These are phyloP conservation scores for Cytospora paraplurivora DNA, from an alignment of 2,329 filamentous ascomycete genomes.

Conservation along the genomic window DNA sequence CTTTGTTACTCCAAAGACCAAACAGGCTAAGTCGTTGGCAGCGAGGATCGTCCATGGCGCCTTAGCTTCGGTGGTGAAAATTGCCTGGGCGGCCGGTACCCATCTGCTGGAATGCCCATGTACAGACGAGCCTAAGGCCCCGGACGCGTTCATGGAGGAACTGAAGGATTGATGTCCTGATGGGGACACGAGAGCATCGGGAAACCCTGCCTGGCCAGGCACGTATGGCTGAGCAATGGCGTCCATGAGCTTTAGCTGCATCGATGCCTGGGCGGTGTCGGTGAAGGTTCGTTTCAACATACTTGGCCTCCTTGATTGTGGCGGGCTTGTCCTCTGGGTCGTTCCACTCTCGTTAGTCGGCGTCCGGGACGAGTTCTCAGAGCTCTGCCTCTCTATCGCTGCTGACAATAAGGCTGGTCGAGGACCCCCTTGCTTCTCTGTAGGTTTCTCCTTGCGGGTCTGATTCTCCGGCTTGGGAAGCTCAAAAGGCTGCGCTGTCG, in stretches of 20 bases:
- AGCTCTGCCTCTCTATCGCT: slow-evolving; percentile 38
- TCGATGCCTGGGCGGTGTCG: slow-evolving; percentile 71
- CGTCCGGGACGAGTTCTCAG: slow-evolving; percentile 55
- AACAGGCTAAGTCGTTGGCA: slow-evolving; percentile 92
- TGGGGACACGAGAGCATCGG: slow-evolving; percentile 47
- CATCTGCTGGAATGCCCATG: slow-evolving; percentile 90
- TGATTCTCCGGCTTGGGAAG: slow-evolving; percentile 18
- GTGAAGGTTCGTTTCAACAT: slow-evolving; percentile 84
- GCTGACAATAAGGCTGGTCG: slow-evolving; percentile 14
- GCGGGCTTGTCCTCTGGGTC: slow-evolving; percentile 55
- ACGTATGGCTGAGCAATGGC: slow-evolving; percentile 81
- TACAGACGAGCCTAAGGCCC: slow-evolving; percentile 59
- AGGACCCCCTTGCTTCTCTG: slow-evolving; percentile 6
- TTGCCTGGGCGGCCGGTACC: slow-evolving; percentile 89
- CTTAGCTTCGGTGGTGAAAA: slow-evolving; percentile 92
- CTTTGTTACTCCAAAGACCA: slow-evolving; percentile 99
- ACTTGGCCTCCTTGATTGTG: slow-evolving; percentile 61
- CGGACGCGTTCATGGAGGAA: slow-evolving; percentile 47
- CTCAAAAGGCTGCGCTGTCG: slow-evolving; percentile 34
- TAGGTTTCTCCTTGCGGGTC: background rate
- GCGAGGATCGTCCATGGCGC: slow-evolving; percentile 95
- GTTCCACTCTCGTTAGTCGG: slow-evolving; percentile 59
- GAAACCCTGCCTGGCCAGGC: slow-evolving; percentile 46
- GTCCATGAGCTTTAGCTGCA: slow-evolving; percentile 84
- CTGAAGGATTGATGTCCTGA: slow-evolving; percentile 44